These are phyloP conservation scores for Ophiostoma triangulosporum DNA, from an alignment of 2,329 filamentous ascomycete species.

Conservation along the genomic window DNA sequence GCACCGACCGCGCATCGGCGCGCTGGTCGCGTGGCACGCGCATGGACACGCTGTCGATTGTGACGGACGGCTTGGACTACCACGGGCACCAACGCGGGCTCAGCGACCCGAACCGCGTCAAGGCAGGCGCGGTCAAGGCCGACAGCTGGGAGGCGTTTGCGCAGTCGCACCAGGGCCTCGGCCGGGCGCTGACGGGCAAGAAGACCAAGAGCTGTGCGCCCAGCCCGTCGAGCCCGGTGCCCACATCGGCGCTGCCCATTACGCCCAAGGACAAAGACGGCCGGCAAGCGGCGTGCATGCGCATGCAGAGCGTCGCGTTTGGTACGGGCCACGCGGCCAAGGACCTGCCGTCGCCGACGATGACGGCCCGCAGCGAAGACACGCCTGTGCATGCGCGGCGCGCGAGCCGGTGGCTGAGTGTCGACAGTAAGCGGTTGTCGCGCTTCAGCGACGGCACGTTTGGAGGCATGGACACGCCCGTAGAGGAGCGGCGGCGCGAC, in stretches of 20 bases:
- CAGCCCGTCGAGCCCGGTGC: too few species aligned
- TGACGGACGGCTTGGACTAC: not conserved
- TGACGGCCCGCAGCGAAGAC: not conserved
- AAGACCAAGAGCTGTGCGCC: not conserved
- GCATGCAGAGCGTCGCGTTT: not conserved
- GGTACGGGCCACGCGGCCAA: not conserved
- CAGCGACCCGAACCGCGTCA: not conserved
- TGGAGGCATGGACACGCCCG: slow-evolving; percentile 6
- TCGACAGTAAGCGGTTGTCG: slow-evolving; percentile 6
- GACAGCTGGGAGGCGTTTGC: slow-evolving; percentile 13
- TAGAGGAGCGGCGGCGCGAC: not conserved
- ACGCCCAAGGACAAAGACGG: not conserved
- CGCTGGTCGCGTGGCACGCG: slow-evolving; percentile 13
- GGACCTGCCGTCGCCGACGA: not conserved
- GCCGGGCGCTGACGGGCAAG: not conserved
- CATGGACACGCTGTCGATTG: slow-evolving; percentile 2
- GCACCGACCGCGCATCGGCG: slow-evolving; percentile 5
- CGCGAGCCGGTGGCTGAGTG: not conserved
- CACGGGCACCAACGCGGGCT: not conserved
- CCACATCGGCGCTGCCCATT: not conserved
- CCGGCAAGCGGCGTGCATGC: not conserved
- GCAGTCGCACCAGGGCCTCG: slow-evolving; percentile 4
- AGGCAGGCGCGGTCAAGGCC: too few species aligned
- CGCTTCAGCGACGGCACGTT: slow-evolving; percentile 13
- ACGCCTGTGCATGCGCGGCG: not conserved